These are phyloP conservation scores for Scenedesmus sp. DNA, from an alignment of 163 green algal species.

Conservation along the genomic window DNA sequence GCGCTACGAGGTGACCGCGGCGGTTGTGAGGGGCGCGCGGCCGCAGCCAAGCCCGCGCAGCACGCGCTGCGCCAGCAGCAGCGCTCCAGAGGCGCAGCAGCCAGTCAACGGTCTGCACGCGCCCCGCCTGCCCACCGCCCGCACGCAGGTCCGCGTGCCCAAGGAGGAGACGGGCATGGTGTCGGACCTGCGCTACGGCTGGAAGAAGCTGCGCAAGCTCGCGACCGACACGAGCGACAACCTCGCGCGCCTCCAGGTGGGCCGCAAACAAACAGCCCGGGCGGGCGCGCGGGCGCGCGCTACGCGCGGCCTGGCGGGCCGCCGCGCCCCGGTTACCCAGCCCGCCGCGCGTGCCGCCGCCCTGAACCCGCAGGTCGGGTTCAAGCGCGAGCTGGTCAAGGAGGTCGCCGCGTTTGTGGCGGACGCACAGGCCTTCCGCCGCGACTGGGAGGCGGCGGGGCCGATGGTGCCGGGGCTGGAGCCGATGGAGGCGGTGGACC, in stretches of 20 bases:
- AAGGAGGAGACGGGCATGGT: slow-evolving; percentile 94
- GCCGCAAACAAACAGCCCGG: too few relatives aligned
- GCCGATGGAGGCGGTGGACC: slow-evolving; percentile 89
- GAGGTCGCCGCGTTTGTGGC: slow-evolving; percentile 87
- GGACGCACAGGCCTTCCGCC: slow-evolving; percentile 83
- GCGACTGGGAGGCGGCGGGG: slow-evolving; percentile 89
- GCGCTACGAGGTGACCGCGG: slow-evolving; percentile 69
- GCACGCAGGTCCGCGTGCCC: slow-evolving; percentile 71
- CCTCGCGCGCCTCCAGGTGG: slow-evolving; percentile 82
- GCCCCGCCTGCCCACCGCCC: background rate
- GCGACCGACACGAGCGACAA: slow-evolving; percentile 83
- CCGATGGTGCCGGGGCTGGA: slow-evolving; percentile 88
- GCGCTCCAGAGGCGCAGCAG: background rate
- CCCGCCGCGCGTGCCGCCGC: too few relatives aligned
- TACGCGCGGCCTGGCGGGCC: too few relatives aligned
- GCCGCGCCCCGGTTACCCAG: too few relatives aligned
- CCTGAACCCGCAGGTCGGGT: slow-evolving; percentile 83
- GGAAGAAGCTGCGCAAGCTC: slow-evolving; percentile 92
- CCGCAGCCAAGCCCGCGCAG: too few relatives aligned
- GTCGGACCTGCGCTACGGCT: slow-evolving; percentile 88
- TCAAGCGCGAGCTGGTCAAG: slow-evolving; percentile 92
- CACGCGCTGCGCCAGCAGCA: too few relatives aligned
- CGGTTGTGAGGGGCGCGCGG: too few relatives aligned
- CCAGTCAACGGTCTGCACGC: background rate
- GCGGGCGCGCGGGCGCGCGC: too few relatives aligned